phyloP scores from a whole-genome alignment of 768 basidiomycete genomes.

The Lentinula boryana region DNA sequence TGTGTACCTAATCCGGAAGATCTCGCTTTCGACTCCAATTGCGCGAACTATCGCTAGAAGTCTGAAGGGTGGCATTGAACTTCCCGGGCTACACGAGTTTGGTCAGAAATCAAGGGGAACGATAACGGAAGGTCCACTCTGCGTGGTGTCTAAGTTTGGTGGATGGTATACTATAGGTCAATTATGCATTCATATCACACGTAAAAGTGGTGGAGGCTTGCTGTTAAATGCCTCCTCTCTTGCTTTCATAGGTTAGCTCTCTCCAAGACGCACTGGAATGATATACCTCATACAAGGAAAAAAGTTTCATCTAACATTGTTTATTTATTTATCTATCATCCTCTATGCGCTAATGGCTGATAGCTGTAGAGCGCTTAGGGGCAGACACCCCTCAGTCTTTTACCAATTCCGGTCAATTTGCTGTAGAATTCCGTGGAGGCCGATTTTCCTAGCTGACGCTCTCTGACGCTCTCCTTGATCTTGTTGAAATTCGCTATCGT shows the following conservation, averaged over 20 bases:
- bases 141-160: neutral
- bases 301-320: neutral
- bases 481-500: neutral
- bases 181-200: neutral
- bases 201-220: neutral
- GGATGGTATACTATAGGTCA: neutral
- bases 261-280: neutral
- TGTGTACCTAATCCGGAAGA: neutral
- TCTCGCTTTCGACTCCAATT: neutral
- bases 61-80: neutral
- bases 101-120: neutral
- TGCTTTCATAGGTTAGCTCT: neutral
- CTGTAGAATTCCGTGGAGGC: neutral
- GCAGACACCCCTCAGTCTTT: neutral
- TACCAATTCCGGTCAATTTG: neutral
- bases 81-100: neutral
- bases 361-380: neutral
- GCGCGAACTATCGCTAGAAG: neutral
- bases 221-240: neutral
- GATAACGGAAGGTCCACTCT: neutral
- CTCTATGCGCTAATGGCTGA: neutral
- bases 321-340: neutral
- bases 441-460: neutral
- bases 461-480: neutral
- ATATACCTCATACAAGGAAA: neutral